phyloP scores from a whole-genome alignment of 495 filamentous ascomycete genomes.

The Haplographium delicatum region DNA sequence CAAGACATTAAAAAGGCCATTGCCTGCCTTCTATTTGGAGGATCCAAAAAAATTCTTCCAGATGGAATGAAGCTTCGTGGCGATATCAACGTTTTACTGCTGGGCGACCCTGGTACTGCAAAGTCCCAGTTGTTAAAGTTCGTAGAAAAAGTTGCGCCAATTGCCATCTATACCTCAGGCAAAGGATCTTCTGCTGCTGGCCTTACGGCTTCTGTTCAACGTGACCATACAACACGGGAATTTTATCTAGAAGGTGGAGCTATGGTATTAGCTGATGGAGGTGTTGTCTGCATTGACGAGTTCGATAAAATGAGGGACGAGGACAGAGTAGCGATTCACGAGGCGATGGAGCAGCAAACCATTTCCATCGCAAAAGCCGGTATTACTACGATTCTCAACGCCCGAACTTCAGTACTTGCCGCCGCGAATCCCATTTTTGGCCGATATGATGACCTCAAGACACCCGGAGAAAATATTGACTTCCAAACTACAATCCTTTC shows the following conservation, averaged over 20 bases:
- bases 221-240: constrained; percentile 85
- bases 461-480: constrained; percentile 97
- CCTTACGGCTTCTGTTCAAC: constrained; percentile 95
- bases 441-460: constrained; percentile 96
- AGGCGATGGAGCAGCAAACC: constrained; percentile 99
- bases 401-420: constrained; percentile 88
- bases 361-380: constrained; percentile 99
- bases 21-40: constrained; percentile 87
- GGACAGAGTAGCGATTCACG: constrained; percentile 97
- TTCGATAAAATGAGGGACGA: constrained; percentile 99
- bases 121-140: constrained; percentile 98
- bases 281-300: constrained; percentile 98
- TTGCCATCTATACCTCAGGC: constrained; percentile 98
- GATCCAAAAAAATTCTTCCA: constrained; percentile 96
- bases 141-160: constrained; percentile 92
- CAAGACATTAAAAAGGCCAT: constrained; percentile 98
- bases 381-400: constrained; percentile 97
- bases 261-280: constrained; percentile 97
- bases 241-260: constrained; percentile 98
- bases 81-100: constrained; percentile 95
- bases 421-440: constrained; percentile 98
- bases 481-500: constrained; percentile 99
- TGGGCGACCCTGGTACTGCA: constrained; percentile 97
- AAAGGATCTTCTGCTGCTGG: constrained; percentile 98
- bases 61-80: constrained; percentile 98